A percentile compares a stretch with the other conserved stretches of the same genome.
phyloP scores from a whole-genome alignment of 768 basidiomycete genomes.

The Mycena filopes region DNA sequence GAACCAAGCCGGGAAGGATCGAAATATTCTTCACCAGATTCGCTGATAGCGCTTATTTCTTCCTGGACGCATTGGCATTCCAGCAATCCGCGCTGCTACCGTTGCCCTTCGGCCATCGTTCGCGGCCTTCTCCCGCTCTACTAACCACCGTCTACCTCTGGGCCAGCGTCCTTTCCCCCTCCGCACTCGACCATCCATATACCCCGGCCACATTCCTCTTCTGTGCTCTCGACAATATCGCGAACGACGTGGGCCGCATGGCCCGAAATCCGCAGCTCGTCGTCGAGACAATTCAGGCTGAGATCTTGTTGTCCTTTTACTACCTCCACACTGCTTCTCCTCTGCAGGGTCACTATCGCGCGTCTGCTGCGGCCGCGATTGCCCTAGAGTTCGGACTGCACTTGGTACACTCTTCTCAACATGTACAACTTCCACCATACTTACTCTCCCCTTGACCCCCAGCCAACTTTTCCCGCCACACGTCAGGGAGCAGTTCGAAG shows the following conservation, averaged over 20 bases:
- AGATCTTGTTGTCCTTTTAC: slow-evolving; percentile 61
- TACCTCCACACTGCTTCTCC: slow-evolving; percentile 60
- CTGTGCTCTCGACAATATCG: slow-evolving; percentile 7
- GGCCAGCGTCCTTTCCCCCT: slow-evolving; percentile 58
- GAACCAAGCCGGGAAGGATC: neutral
- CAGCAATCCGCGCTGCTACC: slow-evolving; percentile 59
- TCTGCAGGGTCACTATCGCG: slow-evolving; percentile 62
- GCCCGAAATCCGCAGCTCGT: slow-evolving; percentile 41
- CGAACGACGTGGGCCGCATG: slow-evolving; percentile 4
- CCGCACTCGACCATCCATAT: slow-evolving; percentile 42
- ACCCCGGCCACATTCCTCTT: neutral
- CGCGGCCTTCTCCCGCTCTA: slow-evolving; percentile 60
- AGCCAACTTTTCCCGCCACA: neutral
- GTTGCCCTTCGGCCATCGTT: slow-evolving; percentile 58
- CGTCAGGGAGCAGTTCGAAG: slow-evolving; percentile 4
- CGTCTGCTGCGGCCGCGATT: slow-evolving; percentile 20
- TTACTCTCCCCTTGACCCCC: slow-evolving; percentile 2
- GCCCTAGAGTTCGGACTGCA: neutral
- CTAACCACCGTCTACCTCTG: slow-evolving; percentile 62
- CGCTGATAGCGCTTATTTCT: slow-evolving; percentile 18
- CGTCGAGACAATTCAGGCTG: slow-evolving; percentile 62
- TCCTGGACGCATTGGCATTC: slow-evolving; percentile 54
- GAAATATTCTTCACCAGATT: slow-evolving; percentile 16
- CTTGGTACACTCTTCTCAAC: neutral
- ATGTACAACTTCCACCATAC: neutral